A percentile compares a stretch with the other conserved stretches of the same genome.
Evolutionary conservation across 1,139 yeast species (phyloP).

Genomic region (Kurtzmaniella quercitrusa): DNA sequence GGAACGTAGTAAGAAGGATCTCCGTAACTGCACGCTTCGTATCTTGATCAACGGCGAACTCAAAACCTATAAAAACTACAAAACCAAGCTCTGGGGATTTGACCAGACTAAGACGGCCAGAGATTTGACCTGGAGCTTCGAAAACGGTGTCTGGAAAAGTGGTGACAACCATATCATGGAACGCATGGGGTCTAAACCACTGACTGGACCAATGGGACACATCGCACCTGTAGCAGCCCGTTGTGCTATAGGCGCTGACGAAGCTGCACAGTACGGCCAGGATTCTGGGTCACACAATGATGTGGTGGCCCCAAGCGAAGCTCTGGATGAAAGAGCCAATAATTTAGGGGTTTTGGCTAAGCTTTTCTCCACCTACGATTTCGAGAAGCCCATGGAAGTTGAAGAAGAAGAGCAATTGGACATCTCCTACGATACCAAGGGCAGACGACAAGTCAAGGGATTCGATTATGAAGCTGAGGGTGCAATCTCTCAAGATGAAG

Average conservation of each 20-base stretch:
- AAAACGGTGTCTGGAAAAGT: slow-evolving; percentile 74
- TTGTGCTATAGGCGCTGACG: slow-evolving; percentile 24
- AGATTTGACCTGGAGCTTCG: slow-evolving; percentile 61
- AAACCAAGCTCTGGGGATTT: slow-evolving; percentile 86
- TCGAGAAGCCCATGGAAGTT: slow-evolving; percentile 56
- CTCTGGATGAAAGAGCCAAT: slow-evolving; percentile 24
- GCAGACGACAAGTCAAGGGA: slow-evolving; percentile 29
- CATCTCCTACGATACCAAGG: slow-evolving; percentile 47
- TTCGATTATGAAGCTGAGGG: slow-evolving; percentile 40
- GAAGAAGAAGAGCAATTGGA: slow-evolving; percentile 40
- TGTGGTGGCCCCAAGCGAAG: slow-evolving; percentile 9
- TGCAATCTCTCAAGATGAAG: slow-evolving; percentile 15
- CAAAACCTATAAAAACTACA: slow-evolving; percentile 54
- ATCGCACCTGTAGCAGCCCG: slow-evolving; percentile 9
- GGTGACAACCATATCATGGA: slow-evolving; percentile 81
- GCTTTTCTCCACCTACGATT: slow-evolving; percentile 49
- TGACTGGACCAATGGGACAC: slow-evolving; percentile 1
- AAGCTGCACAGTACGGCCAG: slow-evolving; percentile 18
- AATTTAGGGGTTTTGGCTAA: slow-evolving; percentile 49
- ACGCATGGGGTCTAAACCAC: slow-evolving; percentile 20
- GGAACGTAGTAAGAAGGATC: slow-evolving; percentile 38
- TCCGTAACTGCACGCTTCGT: slow-evolving; percentile 57
- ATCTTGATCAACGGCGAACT: slow-evolving; percentile 58
- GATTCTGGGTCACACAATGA: slow-evolving; percentile 7
- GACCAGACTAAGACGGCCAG: slow-evolving; percentile 59